These are phyloP conservation scores for Pseudopithomyces maydicus DNA, from an alignment of 2,329 filamentous ascomycete species.

Conservation along the genomic window DNA sequence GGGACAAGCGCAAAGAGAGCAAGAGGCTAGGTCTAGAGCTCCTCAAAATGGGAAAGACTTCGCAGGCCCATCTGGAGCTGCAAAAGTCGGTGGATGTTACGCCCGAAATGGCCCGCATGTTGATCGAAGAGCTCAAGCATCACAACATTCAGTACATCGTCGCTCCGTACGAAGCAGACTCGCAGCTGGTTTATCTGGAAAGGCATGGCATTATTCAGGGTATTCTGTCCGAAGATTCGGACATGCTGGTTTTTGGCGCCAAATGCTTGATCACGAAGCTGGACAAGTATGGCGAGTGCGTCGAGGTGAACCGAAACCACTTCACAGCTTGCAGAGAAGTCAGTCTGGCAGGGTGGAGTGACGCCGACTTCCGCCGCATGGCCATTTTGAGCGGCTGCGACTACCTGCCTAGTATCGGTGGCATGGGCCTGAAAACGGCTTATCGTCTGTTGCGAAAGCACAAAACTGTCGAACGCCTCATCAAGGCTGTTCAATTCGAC, in stretches of 20 bases:
- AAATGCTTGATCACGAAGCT: constrained; percentile 91
- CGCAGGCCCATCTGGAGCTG: constrained; percentile 82
- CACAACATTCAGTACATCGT: constrained; percentile 84
- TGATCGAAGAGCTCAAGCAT: constrained; percentile 91
- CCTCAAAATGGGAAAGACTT: constrained; percentile 77
- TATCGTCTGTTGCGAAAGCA: constrained; percentile 89
- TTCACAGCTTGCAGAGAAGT: constrained; percentile 89
- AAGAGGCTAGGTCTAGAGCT: constrained; percentile 77
- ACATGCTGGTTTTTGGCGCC: constrained; percentile 92
- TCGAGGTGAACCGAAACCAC: constrained; percentile 87
- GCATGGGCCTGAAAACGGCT: constrained; percentile 90
- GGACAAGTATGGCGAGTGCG: constrained; percentile 88
- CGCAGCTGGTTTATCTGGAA: constrained; percentile 95
- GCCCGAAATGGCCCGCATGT: constrained; percentile 87
- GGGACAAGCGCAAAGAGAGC: constrained; percentile 76
- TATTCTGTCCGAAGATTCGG: constrained; percentile 95
- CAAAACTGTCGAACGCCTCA: constrained; percentile 80
- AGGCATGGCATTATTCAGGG: constrained; percentile 80
- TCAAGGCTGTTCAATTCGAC: constrained; percentile 86
- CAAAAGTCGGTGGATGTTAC: constrained; percentile 97
- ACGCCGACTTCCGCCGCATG: constrained; percentile 90
- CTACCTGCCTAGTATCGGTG: constrained; percentile 84
- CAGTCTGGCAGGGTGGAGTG: constrained; percentile 88
- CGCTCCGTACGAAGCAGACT: constrained; percentile 95
- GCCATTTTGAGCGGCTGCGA: constrained; percentile 96